Conservation (phyloP, 2,329 filamentous ascomycete genomes). For the Sporothrix humicola region DNA sequence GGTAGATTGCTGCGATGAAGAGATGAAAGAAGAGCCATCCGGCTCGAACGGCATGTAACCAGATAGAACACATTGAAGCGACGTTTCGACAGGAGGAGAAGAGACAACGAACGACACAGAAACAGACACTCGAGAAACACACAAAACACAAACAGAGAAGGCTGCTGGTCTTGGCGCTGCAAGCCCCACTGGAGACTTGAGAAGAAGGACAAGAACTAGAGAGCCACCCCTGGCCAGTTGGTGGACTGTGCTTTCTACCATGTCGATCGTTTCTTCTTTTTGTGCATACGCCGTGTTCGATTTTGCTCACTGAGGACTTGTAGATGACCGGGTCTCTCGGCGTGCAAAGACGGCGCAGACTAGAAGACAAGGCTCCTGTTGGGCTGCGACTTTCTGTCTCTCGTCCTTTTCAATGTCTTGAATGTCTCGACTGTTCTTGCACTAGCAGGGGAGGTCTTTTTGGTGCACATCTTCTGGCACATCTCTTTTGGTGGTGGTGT, state of each 20-base stretch:
- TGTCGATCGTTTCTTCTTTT: slow-evolving; percentile 21
- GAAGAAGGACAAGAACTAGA: not conserved
- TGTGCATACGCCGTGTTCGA: not conserved
- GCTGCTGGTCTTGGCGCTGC: slow-evolving; percentile 21
- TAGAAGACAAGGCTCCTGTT: not conserved
- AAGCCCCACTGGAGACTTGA: not conserved
- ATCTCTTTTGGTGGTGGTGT: not conserved
- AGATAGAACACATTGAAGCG: not conserved
- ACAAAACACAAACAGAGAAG: not conserved
- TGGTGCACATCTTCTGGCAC: not conserved
- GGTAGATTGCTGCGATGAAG: too few species aligned
- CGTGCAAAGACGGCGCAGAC: not conserved
- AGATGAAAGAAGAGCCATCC: not conserved
- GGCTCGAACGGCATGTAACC: slow-evolving; percentile 22
- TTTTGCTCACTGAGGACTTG: not conserved
- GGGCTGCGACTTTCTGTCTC: not conserved
- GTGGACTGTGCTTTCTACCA: slow-evolving; percentile 2
- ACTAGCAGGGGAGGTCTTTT: slow-evolving; percentile 9
- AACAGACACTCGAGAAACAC: not conserved
- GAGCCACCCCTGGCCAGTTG: not conserved
- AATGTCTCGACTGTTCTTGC: not conserved
- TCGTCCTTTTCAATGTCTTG: not conserved
- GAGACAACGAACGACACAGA: not conserved
- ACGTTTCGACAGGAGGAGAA: not conserved
- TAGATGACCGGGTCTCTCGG: not conserved